Conservation (phyloP, 108 stramenopile species). For the Fragilaria crotonensis region DNA sequence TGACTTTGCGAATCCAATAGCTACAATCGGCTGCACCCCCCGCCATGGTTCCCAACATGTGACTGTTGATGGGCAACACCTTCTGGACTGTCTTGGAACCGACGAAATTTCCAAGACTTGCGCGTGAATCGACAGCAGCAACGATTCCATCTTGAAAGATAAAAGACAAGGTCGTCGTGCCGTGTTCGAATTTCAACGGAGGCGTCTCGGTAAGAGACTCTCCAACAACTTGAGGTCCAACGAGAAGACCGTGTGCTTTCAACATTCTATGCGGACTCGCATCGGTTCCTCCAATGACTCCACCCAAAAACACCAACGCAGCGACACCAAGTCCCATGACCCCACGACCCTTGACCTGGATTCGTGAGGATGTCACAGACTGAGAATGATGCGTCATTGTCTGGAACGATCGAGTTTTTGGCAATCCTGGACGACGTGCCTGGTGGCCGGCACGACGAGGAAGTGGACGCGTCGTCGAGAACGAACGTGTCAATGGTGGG, state of each 20-base stretch:
- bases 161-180: slow-evolving; percentile 87
- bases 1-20: slow-evolving; percentile 72
- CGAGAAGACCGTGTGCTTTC: background rate
- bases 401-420: background rate
- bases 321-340: background rate
- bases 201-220: slow-evolving; percentile 19
- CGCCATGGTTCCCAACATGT: slow-evolving; percentile 85
- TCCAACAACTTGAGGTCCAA: background rate
- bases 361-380: too few relatives aligned
- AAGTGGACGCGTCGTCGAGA: background rate
- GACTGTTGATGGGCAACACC: slow-evolving; percentile 71
- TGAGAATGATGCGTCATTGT: too few relatives aligned
- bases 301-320: background rate
- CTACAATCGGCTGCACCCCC: slow-evolving; percentile 86
- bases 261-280: too few relatives aligned
- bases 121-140: slow-evolving; percentile 80
- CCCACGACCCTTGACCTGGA: too few relatives aligned
- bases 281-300: background rate
- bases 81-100: slow-evolving; percentile 82
- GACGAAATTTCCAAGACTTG: slow-evolving; percentile 85
- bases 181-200: slow-evolving; percentile 76
- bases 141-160: slow-evolving; percentile 75
- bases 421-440: background rate
- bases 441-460: background rate
- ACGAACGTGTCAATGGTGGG: background rate